A percentile compares a stretch with the other conserved stretches of the same genome.
phyloP scores from a whole-genome alignment of 2,329 filamentous ascomycete species.

The Aspergillus sp. region DNA sequence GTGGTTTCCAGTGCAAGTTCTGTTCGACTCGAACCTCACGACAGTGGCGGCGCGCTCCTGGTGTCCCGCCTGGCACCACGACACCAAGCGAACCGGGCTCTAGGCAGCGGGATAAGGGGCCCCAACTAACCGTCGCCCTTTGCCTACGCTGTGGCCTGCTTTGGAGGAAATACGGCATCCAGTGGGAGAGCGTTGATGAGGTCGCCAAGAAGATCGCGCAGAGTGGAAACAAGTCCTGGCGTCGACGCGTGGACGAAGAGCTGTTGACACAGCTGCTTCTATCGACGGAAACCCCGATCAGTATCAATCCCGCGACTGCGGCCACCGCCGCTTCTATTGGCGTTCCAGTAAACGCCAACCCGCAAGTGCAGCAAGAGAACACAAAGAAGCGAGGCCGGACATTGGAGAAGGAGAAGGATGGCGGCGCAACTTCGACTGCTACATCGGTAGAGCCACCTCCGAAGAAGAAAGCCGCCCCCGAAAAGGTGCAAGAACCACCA shows the following conservation, averaged over 20 bases:
- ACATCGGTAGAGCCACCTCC: conserved; percentile 49
- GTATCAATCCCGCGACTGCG: conserved; percentile 42
- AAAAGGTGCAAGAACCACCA: conserved; percentile 56
- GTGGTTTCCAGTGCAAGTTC: conserved; percentile 90
- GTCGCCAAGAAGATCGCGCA: conserved; percentile 82
- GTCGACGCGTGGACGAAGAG: conserved; percentile 88
- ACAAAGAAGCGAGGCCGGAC: conserved; percentile 61
- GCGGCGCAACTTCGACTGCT: conserved; percentile 46
- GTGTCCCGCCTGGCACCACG: conserved; percentile 67
- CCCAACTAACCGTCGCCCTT: conserved; percentile 74
- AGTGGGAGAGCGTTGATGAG: conserved; percentile 93
- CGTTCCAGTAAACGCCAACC: conserved; percentile 37
- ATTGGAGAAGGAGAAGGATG: conserved; percentile 47
- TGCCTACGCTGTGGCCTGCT: conserved; percentile 88
- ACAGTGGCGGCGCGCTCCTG: conserved; percentile 89
- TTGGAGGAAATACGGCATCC: conserved; percentile 93
- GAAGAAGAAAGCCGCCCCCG: conserved; percentile 61
- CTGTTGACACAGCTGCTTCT: conserved; percentile 53
- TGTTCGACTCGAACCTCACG: conserved; percentile 76
- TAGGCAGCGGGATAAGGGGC: conserved; percentile 75
- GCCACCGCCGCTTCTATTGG: conserved; percentile 45
- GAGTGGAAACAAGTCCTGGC: conserved; percentile 77
- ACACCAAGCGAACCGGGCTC: conserved; percentile 63
- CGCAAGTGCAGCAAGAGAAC: conserved; percentile 46
- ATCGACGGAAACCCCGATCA: conserved; percentile 45